Conservation (phyloP, 257 asterid species). For the Knoxia roxburghii region DNA sequence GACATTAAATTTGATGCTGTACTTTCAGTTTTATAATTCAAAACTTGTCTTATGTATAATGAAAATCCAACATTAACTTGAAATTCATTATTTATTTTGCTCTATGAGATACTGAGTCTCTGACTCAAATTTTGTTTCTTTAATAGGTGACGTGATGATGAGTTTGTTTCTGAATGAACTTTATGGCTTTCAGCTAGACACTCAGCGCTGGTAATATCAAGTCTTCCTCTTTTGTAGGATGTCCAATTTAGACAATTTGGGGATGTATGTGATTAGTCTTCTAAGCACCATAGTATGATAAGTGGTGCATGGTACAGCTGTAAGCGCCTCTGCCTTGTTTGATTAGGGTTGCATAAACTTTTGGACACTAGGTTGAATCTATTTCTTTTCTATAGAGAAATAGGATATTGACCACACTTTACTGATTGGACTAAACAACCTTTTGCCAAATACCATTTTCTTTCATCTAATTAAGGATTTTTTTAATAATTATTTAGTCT, state of each 20-base stretch:
- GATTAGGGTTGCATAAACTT: not conserved
- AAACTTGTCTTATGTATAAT: not conserved
- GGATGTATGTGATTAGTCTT: not conserved
- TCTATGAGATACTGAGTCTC: not conserved
- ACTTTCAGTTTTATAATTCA: not conserved
- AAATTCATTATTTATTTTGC: too few species aligned
- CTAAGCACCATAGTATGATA: not conserved
- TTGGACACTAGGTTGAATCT: not conserved
- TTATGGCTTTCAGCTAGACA: slow-evolving; percentile 95
- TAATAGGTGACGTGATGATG: slow-evolving; percentile 86
- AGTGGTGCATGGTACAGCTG: not conserved
- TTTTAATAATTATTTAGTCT: not conserved
- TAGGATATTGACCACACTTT: not conserved
- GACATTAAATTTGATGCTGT: not conserved
- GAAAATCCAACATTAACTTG: too few species aligned
- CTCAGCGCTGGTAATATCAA: slow-evolving; percentile 71
- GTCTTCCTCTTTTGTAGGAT: slow-evolving; percentile 3
- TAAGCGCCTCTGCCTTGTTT: not conserved
- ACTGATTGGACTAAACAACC: not conserved
- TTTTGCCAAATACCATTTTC: not conserved
- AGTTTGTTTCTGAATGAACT: slow-evolving; percentile 96
- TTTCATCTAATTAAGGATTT: not conserved
- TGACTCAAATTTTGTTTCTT: too few species aligned
- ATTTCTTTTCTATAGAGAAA: too few species aligned
- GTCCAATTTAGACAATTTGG: not conserved